Conservation (phyloP, 345 rosid species). For the Dipteronia sinensis region DNA sequence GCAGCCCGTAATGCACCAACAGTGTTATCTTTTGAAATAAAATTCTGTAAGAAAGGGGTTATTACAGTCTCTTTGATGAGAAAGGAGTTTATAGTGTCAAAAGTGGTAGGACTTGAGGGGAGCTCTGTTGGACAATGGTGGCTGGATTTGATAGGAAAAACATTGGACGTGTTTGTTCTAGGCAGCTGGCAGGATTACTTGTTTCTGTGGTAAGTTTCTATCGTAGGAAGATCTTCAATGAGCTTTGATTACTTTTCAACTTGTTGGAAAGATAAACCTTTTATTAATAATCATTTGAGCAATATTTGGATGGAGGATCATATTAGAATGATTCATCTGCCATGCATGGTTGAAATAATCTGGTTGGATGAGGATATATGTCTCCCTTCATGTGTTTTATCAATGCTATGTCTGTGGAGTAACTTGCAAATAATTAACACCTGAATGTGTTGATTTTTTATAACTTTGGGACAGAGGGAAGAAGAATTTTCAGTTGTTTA, state of each 20-base stretch:
- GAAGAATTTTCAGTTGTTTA: background rate
- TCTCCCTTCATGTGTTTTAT: background rate
- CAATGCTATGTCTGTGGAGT: background rate
- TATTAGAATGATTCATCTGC: background rate
- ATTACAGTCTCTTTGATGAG: no score
- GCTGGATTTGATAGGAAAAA: constrained; percentile 73
- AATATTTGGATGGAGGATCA: background rate
- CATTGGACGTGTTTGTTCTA: constrained; percentile 76
- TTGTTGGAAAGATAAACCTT: background rate
- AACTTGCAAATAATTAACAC: background rate
- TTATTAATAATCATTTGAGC: background rate
- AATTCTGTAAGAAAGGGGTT: no score
- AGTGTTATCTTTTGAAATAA: no score
- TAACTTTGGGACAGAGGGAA: background rate
- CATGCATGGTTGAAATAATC: background rate
- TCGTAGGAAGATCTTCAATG: constrained; percentile 5
- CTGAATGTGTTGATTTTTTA: background rate
- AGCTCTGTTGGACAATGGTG: constrained; percentile 86
- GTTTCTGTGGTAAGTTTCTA: constrained; percentile 66
- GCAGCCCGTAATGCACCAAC: no score
- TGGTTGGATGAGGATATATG: background rate
- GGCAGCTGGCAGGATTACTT: constrained; percentile 85
- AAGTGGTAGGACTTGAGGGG: constrained; percentile 90
- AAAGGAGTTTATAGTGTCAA: no score
- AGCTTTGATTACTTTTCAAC: background rate